Conservation (phyloP, 2,329 filamentous ascomycete genomes). For the Claviceps sp. region DNA sequence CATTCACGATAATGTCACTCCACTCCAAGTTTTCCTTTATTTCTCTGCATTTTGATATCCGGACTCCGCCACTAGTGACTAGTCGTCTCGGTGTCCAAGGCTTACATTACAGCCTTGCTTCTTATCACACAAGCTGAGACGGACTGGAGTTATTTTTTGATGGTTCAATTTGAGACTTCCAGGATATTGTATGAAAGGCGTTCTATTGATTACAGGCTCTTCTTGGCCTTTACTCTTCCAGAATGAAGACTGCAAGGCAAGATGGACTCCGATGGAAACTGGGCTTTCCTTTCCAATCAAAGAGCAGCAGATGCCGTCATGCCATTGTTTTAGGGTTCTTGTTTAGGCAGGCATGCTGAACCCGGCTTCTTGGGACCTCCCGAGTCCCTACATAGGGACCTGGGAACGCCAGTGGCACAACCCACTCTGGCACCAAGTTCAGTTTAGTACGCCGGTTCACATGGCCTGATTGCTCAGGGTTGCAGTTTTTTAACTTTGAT, state of each 20-base stretch:
- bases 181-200: slow-evolving; percentile 7
- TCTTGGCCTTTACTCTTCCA: neutral
- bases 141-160: neutral
- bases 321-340: neutral
- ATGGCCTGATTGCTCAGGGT: neutral
- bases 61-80: neutral
- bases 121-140: neutral
- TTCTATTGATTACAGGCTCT: neutral
- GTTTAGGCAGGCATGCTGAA: neutral
- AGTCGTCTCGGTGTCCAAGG: neutral
- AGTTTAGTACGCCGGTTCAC: neutral
- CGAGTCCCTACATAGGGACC: neutral
- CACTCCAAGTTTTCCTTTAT: slow-evolving; percentile 16
- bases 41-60: neutral
- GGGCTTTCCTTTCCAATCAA: neutral
- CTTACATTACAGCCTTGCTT: neutral
- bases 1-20: slow-evolving; percentile 21
- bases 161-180: slow-evolving; percentile 2
- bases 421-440: slow-evolving; percentile 1
- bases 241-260: neutral
- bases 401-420: slow-evolving; percentile 4
- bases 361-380: neutral
- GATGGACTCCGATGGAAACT: neutral
- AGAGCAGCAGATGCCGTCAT: neutral
- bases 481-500: too few species aligned